Evolutionary conservation across 2,329 filamentous ascomycete genomes (phyloP).

Genomic region (Nakataea oryzae): DNA sequence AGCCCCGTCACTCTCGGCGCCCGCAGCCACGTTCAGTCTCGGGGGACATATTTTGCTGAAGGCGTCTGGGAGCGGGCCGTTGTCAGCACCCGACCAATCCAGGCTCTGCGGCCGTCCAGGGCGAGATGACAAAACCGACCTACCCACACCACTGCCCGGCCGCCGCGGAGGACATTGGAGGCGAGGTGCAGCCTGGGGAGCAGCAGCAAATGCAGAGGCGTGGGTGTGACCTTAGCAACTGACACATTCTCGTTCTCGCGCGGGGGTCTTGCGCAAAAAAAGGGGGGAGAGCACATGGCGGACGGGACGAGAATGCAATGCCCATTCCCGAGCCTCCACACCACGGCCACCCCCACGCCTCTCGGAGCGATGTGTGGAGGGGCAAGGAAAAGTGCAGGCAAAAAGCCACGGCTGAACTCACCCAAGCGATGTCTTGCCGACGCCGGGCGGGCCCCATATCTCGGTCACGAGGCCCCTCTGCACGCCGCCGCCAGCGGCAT

Average conservation of each 20-base stretch:
- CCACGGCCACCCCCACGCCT: not conserved
- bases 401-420: slow-evolving; percentile 29
- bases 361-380: not conserved
- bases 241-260: not conserved
- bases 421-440: slow-evolving; percentile 77
- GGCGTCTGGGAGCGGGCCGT: slow-evolving; percentile 25
- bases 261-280: not conserved
- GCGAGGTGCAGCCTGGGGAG: slow-evolving; percentile 55
- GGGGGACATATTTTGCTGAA: slow-evolving; percentile 23
- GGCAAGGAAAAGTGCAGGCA: not conserved
- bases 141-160: slow-evolving; percentile 67
- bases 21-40: slow-evolving; percentile 4
- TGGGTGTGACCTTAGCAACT: not conserved
- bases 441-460: slow-evolving; percentile 77
- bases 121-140: slow-evolving; percentile 34
- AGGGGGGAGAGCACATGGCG: slow-evolving; percentile 1
- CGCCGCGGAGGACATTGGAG: slow-evolving; percentile 49
- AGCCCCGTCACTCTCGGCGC: slow-evolving; percentile 5
- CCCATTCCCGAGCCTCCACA: not conserved
- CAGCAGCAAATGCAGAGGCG: not conserved
- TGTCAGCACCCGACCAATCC: not conserved
- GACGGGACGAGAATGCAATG: slow-evolving; percentile 7
- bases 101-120: not conserved
- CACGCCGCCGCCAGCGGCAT: slow-evolving; percentile 38
- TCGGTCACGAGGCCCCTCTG: slow-evolving; percentile 72